phyloP scores from a whole-genome alignment of 257 asterid genomes.

The Forsythia suspensa region DNA sequence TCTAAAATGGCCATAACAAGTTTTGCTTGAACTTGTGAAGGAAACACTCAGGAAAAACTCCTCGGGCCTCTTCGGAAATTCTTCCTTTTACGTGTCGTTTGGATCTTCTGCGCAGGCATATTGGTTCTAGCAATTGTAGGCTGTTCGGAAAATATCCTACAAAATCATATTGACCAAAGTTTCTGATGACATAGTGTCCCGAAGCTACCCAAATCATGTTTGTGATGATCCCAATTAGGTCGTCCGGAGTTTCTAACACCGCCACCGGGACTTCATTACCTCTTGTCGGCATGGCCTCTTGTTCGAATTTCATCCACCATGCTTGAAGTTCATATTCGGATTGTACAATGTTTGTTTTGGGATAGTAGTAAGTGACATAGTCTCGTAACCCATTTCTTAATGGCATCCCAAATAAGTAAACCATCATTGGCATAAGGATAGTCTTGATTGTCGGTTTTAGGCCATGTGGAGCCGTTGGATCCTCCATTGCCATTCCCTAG shows the following conservation, averaged over 20 bases:
- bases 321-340: slow-evolving; percentile 65
- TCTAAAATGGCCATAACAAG: slow-evolving; percentile 52
- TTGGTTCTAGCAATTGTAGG: slow-evolving; percentile 56
- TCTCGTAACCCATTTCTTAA: slow-evolving; percentile 70
- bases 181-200: slow-evolving; percentile 72
- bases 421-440: slow-evolving; percentile 85
- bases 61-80: slow-evolving; percentile 61
- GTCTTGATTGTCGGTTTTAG: slow-evolving; percentile 66
- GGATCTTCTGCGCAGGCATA: slow-evolving; percentile 70
- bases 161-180: slow-evolving; percentile 70
- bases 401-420: slow-evolving; percentile 63
- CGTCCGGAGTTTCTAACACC: slow-evolving; percentile 36
- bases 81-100: background rate
- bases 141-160: slow-evolving; percentile 67
- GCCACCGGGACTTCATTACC: slow-evolving; percentile 83
- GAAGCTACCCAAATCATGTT: slow-evolving; percentile 74
- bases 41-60: slow-evolving; percentile 43
- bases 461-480: slow-evolving; percentile 67
- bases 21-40: slow-evolving; percentile 67
- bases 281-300: slow-evolving; percentile 72
- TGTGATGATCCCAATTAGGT: slow-evolving; percentile 52
- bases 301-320: slow-evolving; percentile 81
- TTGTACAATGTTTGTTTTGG: slow-evolving; percentile 27
- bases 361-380: slow-evolving; percentile 59
- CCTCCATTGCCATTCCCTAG: slow-evolving; percentile 79